phyloP scores from a whole-genome alignment of 2,329 filamentous ascomycete genomes.

The Sporothrix inflata region DNA sequence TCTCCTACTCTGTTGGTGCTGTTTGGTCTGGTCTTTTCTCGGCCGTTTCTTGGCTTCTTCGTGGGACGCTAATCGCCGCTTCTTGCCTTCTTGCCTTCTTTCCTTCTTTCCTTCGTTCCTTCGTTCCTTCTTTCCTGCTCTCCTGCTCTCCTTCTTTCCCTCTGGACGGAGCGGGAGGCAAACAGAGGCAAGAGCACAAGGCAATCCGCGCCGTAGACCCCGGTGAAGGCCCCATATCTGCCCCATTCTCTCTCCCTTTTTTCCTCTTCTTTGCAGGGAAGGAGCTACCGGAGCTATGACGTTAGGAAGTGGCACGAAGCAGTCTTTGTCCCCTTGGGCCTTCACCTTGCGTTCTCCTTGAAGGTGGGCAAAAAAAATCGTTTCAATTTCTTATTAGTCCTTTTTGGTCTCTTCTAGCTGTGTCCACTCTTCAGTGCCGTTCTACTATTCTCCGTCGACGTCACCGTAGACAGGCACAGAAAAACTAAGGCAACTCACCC shows the following conservation, averaged over 20 bases:
- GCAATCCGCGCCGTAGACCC: not conserved
- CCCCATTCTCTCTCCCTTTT: not conserved
- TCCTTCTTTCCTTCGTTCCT: not conserved
- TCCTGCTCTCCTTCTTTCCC: not conserved
- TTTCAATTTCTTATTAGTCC: not conserved
- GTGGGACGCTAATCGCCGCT: not conserved
- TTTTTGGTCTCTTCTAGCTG: not conserved
- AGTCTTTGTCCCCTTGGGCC: not conserved
- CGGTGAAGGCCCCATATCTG: not conserved
- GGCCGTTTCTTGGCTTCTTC: not conserved
- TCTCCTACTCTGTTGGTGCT: too few species aligned
- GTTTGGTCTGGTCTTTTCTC: not conserved
- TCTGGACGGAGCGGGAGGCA: not conserved
- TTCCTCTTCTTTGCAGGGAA: not conserved
- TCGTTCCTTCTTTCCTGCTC: not conserved
- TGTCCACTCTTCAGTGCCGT: constrained; percentile 1
- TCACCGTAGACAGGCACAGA: not conserved
- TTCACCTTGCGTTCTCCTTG: constrained; percentile 4
- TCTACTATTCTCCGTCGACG: constrained; percentile 1
- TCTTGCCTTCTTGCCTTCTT: not conserved
- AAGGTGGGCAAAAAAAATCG: not conserved
- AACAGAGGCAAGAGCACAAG: not conserved
- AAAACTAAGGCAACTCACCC: not conserved
- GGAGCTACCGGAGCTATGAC: constrained; percentile 17
- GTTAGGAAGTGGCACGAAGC: not conserved